Base-by-base conservation (phyloP, 768 basidiomycete species). In the Pisolithus marmoratus region DNA sequence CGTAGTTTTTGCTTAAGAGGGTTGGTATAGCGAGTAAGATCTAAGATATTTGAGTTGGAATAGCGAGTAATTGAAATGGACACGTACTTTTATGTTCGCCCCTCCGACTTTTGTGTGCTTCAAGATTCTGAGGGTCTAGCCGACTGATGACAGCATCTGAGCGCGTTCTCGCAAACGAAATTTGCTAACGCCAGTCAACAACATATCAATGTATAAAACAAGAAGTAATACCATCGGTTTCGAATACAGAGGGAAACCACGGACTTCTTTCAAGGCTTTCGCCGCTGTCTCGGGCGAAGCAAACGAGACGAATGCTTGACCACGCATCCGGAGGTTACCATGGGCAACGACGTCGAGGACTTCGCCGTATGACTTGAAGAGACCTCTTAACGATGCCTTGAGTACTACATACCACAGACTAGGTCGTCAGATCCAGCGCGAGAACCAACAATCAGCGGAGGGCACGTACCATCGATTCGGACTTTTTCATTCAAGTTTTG, bases 241-340 rank as follows among this genome's bases (percentile, higher is more conserved):
- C 4, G 90, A 90, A 62, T 98, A 98, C 45, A 99, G 67, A 15
- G 96, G 96, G 67, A 99, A 98, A 36, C 92, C 83, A 54, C 84
- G 79, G 38, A 97, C 93, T 68, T 99, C 96, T 74, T 82, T 91
- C 80, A 90, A 76, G 7, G 95, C 95, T 68, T 85, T 88, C 62
- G 79, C 76, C 34, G 96, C 96, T 52, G 81, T 80, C 52, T 97
- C 92, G 48, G 83, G 75, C 31, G 83, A 83, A 51, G 78, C 78
- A 68, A 99, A 96, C 36, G 90, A 92, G 36, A 99, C 91, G 65
- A 99, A 99, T 4, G 96, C 96, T 72, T 99, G 96, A 15, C 96
- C 96, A 37, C 96, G 80, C 96, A 99, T 99, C 37, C 96, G 84
- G 54, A 99, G 71, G 74, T 96, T 98, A 48, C 77, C 72, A 68